These are phyloP conservation scores for Cyberlindnera nakhonratchasimensis DNA, from an alignment of 805 yeast genomes.

Conservation along the genomic window DNA sequence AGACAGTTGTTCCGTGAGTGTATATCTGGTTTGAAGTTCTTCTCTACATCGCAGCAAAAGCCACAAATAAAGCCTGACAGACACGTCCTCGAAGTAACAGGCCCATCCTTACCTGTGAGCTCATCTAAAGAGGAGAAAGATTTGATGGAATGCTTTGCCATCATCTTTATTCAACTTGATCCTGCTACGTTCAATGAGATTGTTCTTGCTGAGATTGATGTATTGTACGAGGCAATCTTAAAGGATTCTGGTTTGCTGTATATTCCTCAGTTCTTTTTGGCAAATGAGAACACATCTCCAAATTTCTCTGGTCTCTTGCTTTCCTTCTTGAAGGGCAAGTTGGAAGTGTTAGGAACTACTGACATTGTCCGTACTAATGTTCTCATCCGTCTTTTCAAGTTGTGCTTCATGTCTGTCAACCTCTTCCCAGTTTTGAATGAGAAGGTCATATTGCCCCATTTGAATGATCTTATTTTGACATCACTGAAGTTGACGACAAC, in stretches of 20 bases:
- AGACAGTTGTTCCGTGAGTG: slow-evolving; percentile 81
- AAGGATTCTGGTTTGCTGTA: slow-evolving; percentile 83
- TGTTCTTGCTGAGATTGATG: slow-evolving; percentile 73
- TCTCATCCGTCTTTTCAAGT: slow-evolving; percentile 78
- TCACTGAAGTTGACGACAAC: slow-evolving; percentile 76
- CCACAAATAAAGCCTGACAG: slow-evolving; percentile 22
- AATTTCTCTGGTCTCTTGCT: slow-evolving; percentile 84
- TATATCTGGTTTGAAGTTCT: slow-evolving; percentile 73
- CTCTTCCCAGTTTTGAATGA: slow-evolving; percentile 87
- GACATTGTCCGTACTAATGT: slow-evolving; percentile 76
- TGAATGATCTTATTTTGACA: slow-evolving; percentile 76
- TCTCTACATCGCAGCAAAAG: slow-evolving; percentile 43
- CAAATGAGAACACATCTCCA: slow-evolving; percentile 91
- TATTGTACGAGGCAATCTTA: slow-evolving; percentile 72
- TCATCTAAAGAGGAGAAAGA: slow-evolving; percentile 93
- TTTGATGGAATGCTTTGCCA: slow-evolving; percentile 90
- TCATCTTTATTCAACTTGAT: slow-evolving; percentile 90
- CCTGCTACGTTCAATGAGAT: slow-evolving; percentile 95
- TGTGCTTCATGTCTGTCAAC: slow-evolving; percentile 94
- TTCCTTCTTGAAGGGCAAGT: slow-evolving; percentile 66
- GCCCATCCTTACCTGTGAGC: slow-evolving; percentile 79
- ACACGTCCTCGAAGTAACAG: slow-evolving; percentile 44
- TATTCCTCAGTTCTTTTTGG: slow-evolving; percentile 89
- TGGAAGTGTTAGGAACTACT: slow-evolving; percentile 76
- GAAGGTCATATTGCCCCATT: slow-evolving; percentile 80